Base-by-base conservation (phyloP, 768 basidiomycete species). In the Strobilomyces dryophilus region DNA sequence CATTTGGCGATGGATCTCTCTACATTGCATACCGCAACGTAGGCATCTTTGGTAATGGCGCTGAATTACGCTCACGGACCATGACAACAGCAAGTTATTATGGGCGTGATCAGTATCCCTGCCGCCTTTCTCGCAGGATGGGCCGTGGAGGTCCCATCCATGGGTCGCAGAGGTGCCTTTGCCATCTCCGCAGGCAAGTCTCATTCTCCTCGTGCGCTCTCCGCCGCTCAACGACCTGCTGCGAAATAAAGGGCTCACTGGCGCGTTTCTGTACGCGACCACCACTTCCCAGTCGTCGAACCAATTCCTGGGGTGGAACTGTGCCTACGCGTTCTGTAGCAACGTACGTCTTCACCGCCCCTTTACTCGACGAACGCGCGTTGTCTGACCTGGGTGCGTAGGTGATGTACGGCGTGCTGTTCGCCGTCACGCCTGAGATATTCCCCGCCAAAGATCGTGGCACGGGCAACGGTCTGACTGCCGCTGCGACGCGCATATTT, bases 331-430 rank as follows among this genome's bases (percentile, higher is more conserved):
- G n/a, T 85, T 85, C 63, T 76, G 69, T 56, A 81, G 79, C 49
- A 84, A 83, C 60, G 80, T 84, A 52, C 43, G 74, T 68, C 32
- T 35, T 41, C 18, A 10, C 39, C 11, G 4, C 10, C 18, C 18
- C 6, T 34, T 8, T 1, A 5, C 18, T 20, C 39, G 37, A 37
- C 37, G 18, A 6, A 24, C 10, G 18, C n/a, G 7, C 39, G 2
- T 20, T n/a, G 18, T 39, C 12, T 24, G 21, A 40, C 39, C 39
- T 21, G 24, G 24, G 5, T 20, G 18, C 18, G 39, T 39, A 85
- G 75, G 79, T 85, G 56, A 89, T 88, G 86, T 89, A 85, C 47
- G 85, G 87, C 5, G 85, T 89, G 3, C 60, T 89, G 44, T 88
- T 86, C 60, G 84, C 85, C 15, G 67, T 85, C 45, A 81, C 86